phyloP scores from a whole-genome alignment of 2,329 filamentous ascomycete genomes.

The Cladosporium halotolerans region DNA sequence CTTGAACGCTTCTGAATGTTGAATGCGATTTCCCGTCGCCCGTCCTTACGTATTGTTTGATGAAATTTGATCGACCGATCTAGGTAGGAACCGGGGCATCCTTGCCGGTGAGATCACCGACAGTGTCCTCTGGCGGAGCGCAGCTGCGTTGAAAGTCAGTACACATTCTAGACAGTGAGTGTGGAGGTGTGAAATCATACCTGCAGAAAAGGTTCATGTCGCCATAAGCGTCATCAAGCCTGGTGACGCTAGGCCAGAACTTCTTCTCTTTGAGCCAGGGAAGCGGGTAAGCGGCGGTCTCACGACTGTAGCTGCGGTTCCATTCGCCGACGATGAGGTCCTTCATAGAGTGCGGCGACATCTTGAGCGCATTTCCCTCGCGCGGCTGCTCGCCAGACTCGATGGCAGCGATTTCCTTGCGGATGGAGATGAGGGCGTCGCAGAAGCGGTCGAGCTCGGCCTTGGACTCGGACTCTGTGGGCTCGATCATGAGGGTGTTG shows the following conservation, averaged over 20 bases:
- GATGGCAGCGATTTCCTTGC: slow-evolving; percentile 74
- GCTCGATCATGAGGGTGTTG: slow-evolving; percentile 97
- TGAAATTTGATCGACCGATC: background rate
- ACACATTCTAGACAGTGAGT: background rate
- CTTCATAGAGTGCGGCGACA: slow-evolving; percentile 76
- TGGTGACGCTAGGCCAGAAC: slow-evolving; percentile 86
- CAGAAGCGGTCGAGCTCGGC: slow-evolving; percentile 91
- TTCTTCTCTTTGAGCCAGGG: slow-evolving; percentile 86
- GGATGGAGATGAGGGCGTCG: slow-evolving; percentile 80
- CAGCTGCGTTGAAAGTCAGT: slow-evolving; percentile 41
- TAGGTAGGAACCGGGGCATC: slow-evolving; percentile 28
- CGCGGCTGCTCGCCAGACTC: slow-evolving; percentile 72
- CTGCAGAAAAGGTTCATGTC: slow-evolving; percentile 94
- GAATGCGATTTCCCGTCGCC: slow-evolving; percentile 2
- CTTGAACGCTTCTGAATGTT: slow-evolving; percentile 15
- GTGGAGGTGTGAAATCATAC: slow-evolving; percentile 16
- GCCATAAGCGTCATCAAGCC: slow-evolving; percentile 84
- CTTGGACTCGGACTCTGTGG: slow-evolving; percentile 88
- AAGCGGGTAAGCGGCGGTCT: slow-evolving; percentile 81
- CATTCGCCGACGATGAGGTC: slow-evolving; percentile 73
- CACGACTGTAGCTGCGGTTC: slow-evolving; percentile 73
- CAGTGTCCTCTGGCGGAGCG: slow-evolving; percentile 63
- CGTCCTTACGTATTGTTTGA: background rate
- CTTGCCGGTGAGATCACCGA: slow-evolving; percentile 31
- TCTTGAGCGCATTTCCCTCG: slow-evolving; percentile 79